Base-by-base conservation (phyloP, 2,329 filamentous ascomycete species). In the Pseudogymnoascus pannorum region DNA sequence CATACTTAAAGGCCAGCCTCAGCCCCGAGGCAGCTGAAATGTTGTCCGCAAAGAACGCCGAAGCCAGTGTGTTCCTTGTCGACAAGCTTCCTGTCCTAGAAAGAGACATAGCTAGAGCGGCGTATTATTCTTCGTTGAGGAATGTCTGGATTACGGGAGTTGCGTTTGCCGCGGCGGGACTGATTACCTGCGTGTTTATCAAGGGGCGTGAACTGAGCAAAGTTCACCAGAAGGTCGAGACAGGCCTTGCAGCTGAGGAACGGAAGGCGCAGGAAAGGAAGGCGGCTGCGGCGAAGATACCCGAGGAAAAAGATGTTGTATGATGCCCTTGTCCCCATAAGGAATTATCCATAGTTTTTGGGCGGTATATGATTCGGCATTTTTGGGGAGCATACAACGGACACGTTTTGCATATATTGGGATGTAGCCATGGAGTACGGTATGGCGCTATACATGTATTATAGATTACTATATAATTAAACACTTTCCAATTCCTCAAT, bases 221-320 rank as follows among this genome's bases (percentile, higher is more conserved):
- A 57, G 78, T 80, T 64, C 80, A 83, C 66, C 73, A 74, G 5
- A 77, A 81, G 68, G 81, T 77, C 5, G 79, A 75, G 69, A 83
- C 81, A 3, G 81, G 81, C 0, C 57, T 66, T 6, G 62, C 58
- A 6, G 60, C 62, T 12, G 60, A 66, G 40, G 64, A 60, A 29
- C 51, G 68, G 33, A 66, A 62, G 60, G 38, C 58, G 8, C 59
- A 66, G 38, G 63, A 62, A 35, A 63, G 64, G 29, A 65, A 61
- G 59, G 64, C 33, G 20, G 48, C 31, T 14, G 51, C 18, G 6
- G 58, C 63, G 60, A 44, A n/a, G 9, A 12, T 42, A 18, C 16
- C 38, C 24, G 62, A 63, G 22, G 63, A 64, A 59, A 64, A 64
- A 44, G 26, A 18, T 14, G 11, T 20, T 33, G 48, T 54, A 18